A percentile compares a stretch with the other conserved stretches of the same genome.
phyloP scores from a whole-genome alignment of 352 stramenopile species.

The Blastocystis sp. region DNA sequence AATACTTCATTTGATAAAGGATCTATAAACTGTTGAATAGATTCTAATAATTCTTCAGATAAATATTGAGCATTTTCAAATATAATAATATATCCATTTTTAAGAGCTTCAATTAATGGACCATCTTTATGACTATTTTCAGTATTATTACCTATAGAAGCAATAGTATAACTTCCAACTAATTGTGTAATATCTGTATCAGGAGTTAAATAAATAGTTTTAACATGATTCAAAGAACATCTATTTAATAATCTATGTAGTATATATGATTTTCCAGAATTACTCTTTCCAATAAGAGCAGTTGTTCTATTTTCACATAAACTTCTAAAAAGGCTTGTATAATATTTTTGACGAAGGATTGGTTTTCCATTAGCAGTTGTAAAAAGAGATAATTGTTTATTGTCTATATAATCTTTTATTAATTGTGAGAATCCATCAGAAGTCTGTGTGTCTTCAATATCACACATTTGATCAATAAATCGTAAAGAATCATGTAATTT shows the following conservation, averaged over 20 bases:
- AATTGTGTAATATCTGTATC: constrained; percentile 4
- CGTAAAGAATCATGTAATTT: too few relatives aligned
- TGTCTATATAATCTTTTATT: too few relatives aligned
- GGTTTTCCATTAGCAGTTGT: too few relatives aligned
- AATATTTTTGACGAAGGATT: too few relatives aligned
- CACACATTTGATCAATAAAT: too few relatives aligned
- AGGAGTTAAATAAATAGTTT: constrained; percentile 9
- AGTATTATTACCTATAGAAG: too few relatives aligned
- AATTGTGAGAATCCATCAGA: too few relatives aligned
- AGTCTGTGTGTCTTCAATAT: too few relatives aligned
- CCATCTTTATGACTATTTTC: neutral
- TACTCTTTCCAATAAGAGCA: neutral
- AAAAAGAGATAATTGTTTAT: too few relatives aligned
- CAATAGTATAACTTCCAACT: neutral
- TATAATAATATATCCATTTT: constrained; percentile 11
- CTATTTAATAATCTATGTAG: neutral
- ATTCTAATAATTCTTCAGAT: constrained; percentile 5
- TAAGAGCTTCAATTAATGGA: neutral
- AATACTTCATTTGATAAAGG: constrained; percentile 4
- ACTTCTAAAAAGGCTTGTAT: too few relatives aligned
- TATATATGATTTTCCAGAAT: constrained; percentile 1
- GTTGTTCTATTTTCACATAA: neutral
- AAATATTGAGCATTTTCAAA: constrained; percentile 33
- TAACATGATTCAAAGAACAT: neutral
- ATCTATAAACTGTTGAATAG: constrained; percentile 9